Conservation (phyloP, 257 asterid genomes). For the Voacanga thouarsii region DNA sequence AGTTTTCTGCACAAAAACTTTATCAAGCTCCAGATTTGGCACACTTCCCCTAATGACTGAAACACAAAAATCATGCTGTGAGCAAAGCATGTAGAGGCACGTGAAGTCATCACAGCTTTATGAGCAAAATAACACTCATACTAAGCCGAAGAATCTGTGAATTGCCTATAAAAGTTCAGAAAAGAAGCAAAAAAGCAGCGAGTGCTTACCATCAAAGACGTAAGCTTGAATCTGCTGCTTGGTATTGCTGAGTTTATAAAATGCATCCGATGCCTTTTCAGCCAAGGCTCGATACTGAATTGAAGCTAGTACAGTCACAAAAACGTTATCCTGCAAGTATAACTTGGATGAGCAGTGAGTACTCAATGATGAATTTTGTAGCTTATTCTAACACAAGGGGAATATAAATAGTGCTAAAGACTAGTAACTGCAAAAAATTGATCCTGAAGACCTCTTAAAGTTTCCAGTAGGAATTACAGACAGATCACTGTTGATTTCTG, state of each 20-base stretch:
- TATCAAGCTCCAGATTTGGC: slow-evolving; percentile 25
- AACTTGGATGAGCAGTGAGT: slow-evolving; percentile 2
- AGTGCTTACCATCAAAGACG: slow-evolving; percentile 30
- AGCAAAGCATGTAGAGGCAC: background rate
- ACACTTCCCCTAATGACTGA: slow-evolving; percentile 27
- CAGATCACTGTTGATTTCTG: background rate
- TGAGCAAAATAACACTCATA: background rate
- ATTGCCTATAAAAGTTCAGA: background rate
- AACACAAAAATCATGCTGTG: background rate
- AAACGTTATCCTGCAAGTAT: slow-evolving; percentile 33
- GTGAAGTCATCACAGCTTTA: background rate
- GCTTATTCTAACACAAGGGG: background rate
- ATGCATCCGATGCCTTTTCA: slow-evolving; percentile 31
- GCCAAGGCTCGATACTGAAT: slow-evolving; percentile 31
- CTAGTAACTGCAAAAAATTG: background rate
- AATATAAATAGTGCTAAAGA: background rate
- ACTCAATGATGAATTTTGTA: background rate
- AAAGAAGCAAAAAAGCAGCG: background rate
- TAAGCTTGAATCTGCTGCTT: slow-evolving; percentile 30
- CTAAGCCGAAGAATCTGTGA: background rate
- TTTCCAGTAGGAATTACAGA: background rate
- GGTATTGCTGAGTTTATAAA: slow-evolving; percentile 30
- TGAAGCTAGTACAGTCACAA: slow-evolving; percentile 29
- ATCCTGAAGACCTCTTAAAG: background rate
- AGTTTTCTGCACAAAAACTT: slow-evolving; percentile 25